Evolutionary conservation across 139 green algal genomes (phyloP), one percentile per base, ranked within the genome.

Genomic region (Tetradesmus obliquus): DNA sequence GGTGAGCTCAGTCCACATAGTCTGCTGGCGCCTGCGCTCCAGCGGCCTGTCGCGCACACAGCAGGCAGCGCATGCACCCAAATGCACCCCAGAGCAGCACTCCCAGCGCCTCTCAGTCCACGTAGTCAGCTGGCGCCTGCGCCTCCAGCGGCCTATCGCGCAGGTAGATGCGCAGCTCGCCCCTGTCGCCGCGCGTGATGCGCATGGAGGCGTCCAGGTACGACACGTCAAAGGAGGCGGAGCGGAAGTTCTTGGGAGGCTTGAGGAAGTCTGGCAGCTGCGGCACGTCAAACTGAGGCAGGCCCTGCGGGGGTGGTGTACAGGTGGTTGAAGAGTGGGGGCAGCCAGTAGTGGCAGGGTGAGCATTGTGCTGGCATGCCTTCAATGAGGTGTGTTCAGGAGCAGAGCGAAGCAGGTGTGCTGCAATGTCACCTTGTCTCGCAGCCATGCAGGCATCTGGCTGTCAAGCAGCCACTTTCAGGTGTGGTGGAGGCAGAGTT

Each of bases 111-210:
- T 19, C 17, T 92, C 60, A 93, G 79, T 94, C 91, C 32, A 92
- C 72, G 53, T 94, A 94, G 60, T 94, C 91, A 45, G 80, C 81
- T 17, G 91, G 88, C 9, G 83, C 88, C 19, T 1, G 1, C 15
- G 90, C 45, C 17, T 69, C 66, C 20, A 92, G 90, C n/a, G 32
- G 88, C 55, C 62, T 79, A 84, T 95, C 94, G 32, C 79, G 84
- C 62, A 95, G 86, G 82, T 94, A 95, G 1, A 96, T 66, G 19
- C 94, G 90, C 84, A 96, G 88, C 84, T 96, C 94, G 6, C 93
- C 92, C 20, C 94, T 79, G 91, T 95, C 94, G 9, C 94, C 94
- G 10, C 94, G 91, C 51, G 93, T 96, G 62, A 96, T 82, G 53
- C 94, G 89, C 90, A 95, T 79, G 13, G 12, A 45, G 8, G 71